These are phyloP conservation scores for Phialophora macrospora DNA, from an alignment of 2,329 filamentous ascomycete genomes.

Conservation along the genomic window DNA sequence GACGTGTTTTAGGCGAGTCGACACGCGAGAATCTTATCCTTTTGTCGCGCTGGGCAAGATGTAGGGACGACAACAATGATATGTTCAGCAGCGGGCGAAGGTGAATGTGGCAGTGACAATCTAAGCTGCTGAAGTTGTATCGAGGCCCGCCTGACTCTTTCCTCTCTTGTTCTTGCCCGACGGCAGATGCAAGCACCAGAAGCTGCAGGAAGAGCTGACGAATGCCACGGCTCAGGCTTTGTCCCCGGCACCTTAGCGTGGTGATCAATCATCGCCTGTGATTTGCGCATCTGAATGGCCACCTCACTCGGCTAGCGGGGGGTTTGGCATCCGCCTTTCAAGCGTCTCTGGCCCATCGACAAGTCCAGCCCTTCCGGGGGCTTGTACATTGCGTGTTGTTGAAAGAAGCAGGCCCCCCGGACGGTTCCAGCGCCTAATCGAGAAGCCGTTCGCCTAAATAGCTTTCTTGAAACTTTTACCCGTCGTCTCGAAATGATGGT, in stretches of 20 bases:
- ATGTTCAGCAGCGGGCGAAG: neutral
- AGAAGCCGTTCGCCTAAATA: slow-evolving; percentile 10
- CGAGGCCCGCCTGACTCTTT: neutral
- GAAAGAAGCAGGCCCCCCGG: slow-evolving; percentile 4
- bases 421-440: slow-evolving; percentile 8
- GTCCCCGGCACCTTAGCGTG: slow-evolving; percentile 6
- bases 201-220: slow-evolving; percentile 37
- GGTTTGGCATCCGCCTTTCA: slow-evolving; percentile 4
- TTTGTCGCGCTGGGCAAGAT: neutral
- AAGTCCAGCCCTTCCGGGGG: slow-evolving; percentile 10
- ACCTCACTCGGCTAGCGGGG: slow-evolving; percentile 4
- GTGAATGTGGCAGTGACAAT: neutral
- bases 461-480: neutral
- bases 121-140: neutral
- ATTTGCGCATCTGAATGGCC: slow-evolving; percentile 1
- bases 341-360: slow-evolving; percentile 7
- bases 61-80: neutral
- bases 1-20: slow-evolving; percentile 5
- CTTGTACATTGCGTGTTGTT: neutral
- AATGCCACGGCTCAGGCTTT: slow-evolving; percentile 18
- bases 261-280: neutral
- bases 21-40: slow-evolving; percentile 4
- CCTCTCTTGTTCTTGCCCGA: neutral
- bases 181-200: slow-evolving; percentile 15
- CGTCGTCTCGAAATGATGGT: neutral